Percentiles rank a stretch among this genome's conserved stretches.
phyloP scores from a whole-genome alignment of 1,139 yeast genomes.

The Blastobotrys elegans region DNA sequence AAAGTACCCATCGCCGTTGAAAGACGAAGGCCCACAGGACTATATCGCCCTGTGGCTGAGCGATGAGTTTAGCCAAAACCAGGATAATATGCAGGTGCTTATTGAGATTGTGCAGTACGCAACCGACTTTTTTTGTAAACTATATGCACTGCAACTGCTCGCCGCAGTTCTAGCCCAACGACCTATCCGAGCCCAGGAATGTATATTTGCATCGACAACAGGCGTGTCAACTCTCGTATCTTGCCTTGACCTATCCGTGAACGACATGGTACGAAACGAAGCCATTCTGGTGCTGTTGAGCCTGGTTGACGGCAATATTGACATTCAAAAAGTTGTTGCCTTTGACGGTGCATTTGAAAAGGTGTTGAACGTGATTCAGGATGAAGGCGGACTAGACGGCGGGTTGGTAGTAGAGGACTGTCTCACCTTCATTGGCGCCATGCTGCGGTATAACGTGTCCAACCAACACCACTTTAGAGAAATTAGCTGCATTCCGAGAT shows the following conservation, averaged over 20 bases:
- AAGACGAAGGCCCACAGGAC: constrained; percentile 37
- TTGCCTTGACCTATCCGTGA: constrained; percentile 39
- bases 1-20: constrained; percentile 40
- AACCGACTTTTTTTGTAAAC: constrained; percentile 64
- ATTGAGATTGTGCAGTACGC: constrained; percentile 52
- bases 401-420: constrained; percentile 91
- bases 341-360: constrained; percentile 90
- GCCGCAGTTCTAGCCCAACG: constrained; percentile 82
- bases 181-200: constrained; percentile 67
- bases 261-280: constrained; percentile 86
- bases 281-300: constrained; percentile 79
- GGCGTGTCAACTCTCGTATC: constrained; percentile 74
- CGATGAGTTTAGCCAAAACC: constrained; percentile 72
- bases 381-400: constrained; percentile 89
- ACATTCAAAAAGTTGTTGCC: constrained; percentile 88
- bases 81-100: constrained; percentile 53
- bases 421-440: constrained; percentile 63
- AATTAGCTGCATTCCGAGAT: constrained; percentile 66
- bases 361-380: constrained; percentile 68
- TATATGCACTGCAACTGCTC: constrained; percentile 77
- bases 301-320: constrained; percentile 73
- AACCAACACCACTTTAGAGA: constrained; percentile 88
- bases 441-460: constrained; percentile 77
- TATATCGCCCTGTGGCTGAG: constrained; percentile 94
- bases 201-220: constrained; percentile 66